Evolutionary conservation across 805 yeast species (phyloP), one percentile per base, ranked within the genome.

Genomic region (Candida ponderosae): DNA sequence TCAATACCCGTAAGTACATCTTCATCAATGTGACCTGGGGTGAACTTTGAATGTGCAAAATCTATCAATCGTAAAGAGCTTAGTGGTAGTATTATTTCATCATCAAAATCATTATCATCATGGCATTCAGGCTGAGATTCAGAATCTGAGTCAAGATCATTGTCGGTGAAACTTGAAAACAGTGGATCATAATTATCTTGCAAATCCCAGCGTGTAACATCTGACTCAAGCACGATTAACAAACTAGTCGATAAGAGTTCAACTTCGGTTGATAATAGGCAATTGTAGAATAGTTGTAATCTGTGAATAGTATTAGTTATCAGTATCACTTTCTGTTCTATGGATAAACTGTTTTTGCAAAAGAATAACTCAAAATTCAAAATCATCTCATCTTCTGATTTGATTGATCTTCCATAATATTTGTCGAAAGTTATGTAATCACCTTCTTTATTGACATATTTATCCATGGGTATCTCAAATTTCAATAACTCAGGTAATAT

Each of bases 21-120:
- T 33, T 75, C 83, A 56, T 88, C 97, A n/a, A n/a, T n/a, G 16
- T 72, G 72, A 0, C 88, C 87, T 40, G 79, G 77, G 0, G 71
- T 67, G 40, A 72, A 60, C 42, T 63, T 72, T 0, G 96, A 74
- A 55, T 93, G 97, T 1, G 97, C 97, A 65, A 93, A 88, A 58
- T 93, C 98, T 6, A 93, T 87, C 34, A 89, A 50, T 29, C 76
- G 70, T 36, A 87, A 60, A 6, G 74, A 60, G 42, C 89, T 80
- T 34, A 85, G 54, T 0, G 70, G 64, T 1, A 56, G 39, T n/a
- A 19, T 24, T 35, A 23, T 16, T 3, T 47, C 52, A 3, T 53
- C 54, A 16, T 55, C 63, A 15, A 49, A 53, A 5, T 57, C 64
- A 6, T 46, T 57, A n/a, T 48, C 59, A 8, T 52, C 62, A 2